These are phyloP conservation scores for Coelastrella sp. DNA, from an alignment of 139 green algal species.

Conservation along the genomic window DNA sequence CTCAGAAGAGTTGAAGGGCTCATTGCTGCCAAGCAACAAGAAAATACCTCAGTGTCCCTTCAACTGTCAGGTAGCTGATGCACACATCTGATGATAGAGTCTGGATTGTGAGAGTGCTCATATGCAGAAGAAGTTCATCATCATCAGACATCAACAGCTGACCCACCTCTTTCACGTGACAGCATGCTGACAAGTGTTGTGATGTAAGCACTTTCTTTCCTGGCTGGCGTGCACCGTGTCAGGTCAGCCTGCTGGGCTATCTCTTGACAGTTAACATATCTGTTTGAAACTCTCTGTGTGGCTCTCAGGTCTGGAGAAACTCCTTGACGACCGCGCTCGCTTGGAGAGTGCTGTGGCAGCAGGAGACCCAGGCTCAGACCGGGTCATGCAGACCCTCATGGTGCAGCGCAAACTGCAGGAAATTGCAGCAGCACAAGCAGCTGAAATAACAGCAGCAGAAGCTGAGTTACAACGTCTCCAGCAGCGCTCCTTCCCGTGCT, in stretches of 20 bases:
- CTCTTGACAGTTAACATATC: not conserved
- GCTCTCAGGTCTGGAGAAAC: slow-evolving; percentile 29
- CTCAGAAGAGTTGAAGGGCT: slow-evolving; percentile 44
- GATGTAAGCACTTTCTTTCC: not conserved
- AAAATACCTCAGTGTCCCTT: slow-evolving; percentile 51
- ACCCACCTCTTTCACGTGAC: not conserved
- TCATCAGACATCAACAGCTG: not conserved
- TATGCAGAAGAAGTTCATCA: not conserved
- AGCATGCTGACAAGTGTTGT: not conserved
- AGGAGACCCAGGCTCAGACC: not conserved
- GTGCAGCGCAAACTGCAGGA: slow-evolving; percentile 57
- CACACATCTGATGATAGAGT: not conserved
- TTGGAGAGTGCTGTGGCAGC: slow-evolving; percentile 25
- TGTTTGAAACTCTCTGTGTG: not conserved
- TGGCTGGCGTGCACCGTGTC: not conserved
- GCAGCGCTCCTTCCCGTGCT: slow-evolving; percentile 54
- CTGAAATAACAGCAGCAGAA: slow-evolving; percentile 17
- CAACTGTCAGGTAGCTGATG: slow-evolving; percentile 24
- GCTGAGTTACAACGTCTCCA: slow-evolving; percentile 37
- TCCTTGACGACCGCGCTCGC: slow-evolving; percentile 37
- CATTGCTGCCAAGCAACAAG: slow-evolving; percentile 43
- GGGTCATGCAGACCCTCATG: slow-evolving; percentile 47
- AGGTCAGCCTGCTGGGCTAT: not conserved
- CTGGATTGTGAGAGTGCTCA: not conserved
- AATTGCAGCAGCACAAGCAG: slow-evolving; percentile 59